These are phyloP conservation scores for Fusarium humuli DNA, from an alignment of 2,329 filamentous ascomycete genomes.

Conservation along the genomic window DNA sequence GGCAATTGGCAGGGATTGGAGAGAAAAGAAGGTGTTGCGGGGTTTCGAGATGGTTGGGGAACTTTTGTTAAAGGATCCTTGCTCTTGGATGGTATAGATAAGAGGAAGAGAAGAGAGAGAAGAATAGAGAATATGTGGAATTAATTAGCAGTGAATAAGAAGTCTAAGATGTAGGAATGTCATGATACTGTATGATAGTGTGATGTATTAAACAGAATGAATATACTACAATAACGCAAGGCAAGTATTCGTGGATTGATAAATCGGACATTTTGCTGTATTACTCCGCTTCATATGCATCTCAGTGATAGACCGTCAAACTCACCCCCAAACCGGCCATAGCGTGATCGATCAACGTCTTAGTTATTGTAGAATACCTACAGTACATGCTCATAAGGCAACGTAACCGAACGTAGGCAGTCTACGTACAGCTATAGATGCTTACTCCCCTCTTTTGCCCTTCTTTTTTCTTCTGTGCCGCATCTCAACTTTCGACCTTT, in stretches of 20 bases:
- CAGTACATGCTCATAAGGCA: constrained; percentile 26
- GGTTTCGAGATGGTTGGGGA: constrained; percentile 14
- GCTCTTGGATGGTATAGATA: constrained; percentile 8
- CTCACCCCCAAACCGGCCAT: constrained; percentile 20
- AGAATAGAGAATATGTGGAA: not conserved
- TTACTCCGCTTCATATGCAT: constrained; percentile 26
- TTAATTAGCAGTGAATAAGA: not conserved
- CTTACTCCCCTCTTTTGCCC: constrained; percentile 25
- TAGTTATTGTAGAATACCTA: not conserved
- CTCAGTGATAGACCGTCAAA: not conserved
- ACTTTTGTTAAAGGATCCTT: constrained; percentile 41
- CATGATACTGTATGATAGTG: not conserved
- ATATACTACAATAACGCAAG: not conserved
- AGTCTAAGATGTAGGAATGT: not conserved
- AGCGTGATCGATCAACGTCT: constrained; percentile 26
- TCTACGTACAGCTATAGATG: constrained; percentile 1
- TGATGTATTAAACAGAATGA: not conserved
- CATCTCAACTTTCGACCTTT: constrained; percentile 13
- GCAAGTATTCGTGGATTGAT: not conserved
- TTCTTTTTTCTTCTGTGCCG: constrained; percentile 7
- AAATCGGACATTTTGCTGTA: constrained; percentile 14
- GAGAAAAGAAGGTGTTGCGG: constrained; percentile 13
- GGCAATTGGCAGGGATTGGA: constrained; percentile 12
- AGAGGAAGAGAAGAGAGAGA: constrained; percentile 5
- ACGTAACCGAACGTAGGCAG: constrained; percentile 19